Evolutionary conservation across 192 early-diverging fungal species (phyloP).

Genomic region (Coemansia sp.): DNA sequence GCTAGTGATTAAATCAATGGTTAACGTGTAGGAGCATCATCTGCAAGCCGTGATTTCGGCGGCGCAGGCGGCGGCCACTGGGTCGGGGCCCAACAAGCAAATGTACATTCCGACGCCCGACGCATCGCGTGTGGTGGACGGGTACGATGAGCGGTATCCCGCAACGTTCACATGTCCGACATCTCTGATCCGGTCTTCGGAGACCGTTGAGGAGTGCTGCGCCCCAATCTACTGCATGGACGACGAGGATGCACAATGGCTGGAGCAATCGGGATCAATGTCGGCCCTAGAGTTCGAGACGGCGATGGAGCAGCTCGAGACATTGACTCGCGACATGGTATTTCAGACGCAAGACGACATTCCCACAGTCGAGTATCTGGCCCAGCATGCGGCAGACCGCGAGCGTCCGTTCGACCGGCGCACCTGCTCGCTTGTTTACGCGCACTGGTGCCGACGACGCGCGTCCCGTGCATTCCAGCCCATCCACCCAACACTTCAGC

Average conservation of each 20-base stretch:
- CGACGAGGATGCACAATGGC: slow-evolving; percentile 78
- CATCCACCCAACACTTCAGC: slow-evolving; percentile 44
- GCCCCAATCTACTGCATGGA: slow-evolving; percentile 88
- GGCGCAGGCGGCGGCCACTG: slow-evolving; percentile 61
- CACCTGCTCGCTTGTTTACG: slow-evolving; percentile 18
- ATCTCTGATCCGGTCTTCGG: slow-evolving; percentile 80
- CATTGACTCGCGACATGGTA: slow-evolving; percentile 64
- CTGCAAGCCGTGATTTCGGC: slow-evolving; percentile 88
- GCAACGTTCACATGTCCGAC: slow-evolving; percentile 69
- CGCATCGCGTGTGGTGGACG: slow-evolving; percentile 67
- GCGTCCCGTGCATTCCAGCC: slow-evolving; percentile 18
- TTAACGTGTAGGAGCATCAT: slow-evolving; percentile 78
- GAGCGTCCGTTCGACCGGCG: slow-evolving; percentile 19
- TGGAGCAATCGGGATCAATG: slow-evolving; percentile 42
- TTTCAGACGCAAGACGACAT: slow-evolving; percentile 39
- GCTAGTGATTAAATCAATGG: neutral
- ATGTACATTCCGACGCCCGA: slow-evolving; percentile 91
- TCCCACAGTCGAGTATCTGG: slow-evolving; percentile 38
- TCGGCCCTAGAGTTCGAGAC: slow-evolving; percentile 73
- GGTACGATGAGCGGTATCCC: slow-evolving; percentile 70
- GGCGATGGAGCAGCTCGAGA: slow-evolving; percentile 75
- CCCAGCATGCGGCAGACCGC: slow-evolving; percentile 36
- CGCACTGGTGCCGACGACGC: slow-evolving; percentile 44
- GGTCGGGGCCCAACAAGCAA: slow-evolving; percentile 56
- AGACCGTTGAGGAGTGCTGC: slow-evolving; percentile 82